A percentile compares a stretch with the other conserved stretches of the same genome.
Conservation (phyloP, 2,329 filamentous ascomycete genomes). For the Aureobasidium sp. region DNA sequence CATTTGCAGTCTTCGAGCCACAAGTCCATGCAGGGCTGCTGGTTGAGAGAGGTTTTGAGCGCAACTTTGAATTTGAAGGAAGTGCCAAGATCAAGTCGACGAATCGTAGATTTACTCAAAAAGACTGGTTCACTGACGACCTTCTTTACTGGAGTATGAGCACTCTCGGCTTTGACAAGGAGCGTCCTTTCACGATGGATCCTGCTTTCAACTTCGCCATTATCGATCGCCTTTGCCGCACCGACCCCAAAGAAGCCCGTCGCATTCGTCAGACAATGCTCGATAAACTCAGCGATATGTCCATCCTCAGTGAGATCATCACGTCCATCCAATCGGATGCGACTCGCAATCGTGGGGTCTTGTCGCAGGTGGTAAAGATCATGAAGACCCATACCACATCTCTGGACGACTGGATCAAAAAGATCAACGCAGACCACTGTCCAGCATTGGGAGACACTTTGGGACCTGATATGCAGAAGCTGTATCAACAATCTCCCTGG, state of each 20-base stretch:
- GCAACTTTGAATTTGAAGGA: neutral
- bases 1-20: neutral
- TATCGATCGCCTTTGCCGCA: neutral
- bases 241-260: neutral
- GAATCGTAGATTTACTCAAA: neutral
- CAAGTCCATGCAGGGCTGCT: neutral
- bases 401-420: neutral
- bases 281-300: neutral
- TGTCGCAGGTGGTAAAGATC: neutral
- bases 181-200: neutral
- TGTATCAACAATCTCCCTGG: neutral
- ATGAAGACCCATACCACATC: neutral
- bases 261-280: neutral
- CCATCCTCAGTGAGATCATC: neutral
- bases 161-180: neutral
- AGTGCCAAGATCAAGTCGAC: neutral
- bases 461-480: neutral
- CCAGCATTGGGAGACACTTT: neutral
- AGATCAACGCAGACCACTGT: neutral
- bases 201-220: neutral
- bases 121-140: slow-evolving; percentile 6
- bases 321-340: neutral
- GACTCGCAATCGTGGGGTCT: neutral
- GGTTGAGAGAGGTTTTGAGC: neutral
- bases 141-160: neutral